These are phyloP conservation scores for Geranium rotundifolium DNA, from an alignment of 345 rosid genomes.

Conservation along the genomic window DNA sequence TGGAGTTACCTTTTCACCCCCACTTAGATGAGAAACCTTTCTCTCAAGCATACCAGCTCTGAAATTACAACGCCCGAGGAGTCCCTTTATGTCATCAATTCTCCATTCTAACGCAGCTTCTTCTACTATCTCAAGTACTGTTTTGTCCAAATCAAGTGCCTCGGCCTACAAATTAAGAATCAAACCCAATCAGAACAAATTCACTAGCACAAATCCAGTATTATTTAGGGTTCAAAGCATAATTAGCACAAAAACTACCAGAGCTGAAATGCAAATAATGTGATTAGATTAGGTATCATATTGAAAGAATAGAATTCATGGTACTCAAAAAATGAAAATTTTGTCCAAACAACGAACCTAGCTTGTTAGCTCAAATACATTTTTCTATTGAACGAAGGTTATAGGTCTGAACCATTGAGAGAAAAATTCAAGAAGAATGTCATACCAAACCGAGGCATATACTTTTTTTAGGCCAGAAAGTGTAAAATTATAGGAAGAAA, in stretches of 20 bases:
- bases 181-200: constrained; percentile 1
- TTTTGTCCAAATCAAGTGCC: constrained; percentile 85
- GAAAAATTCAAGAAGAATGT: too few relatives aligned
- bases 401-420: not conserved
- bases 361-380: too few relatives aligned
- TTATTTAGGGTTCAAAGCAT: not conserved
- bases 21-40: constrained; percentile 81
- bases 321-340: not conserved
- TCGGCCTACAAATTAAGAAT: constrained; percentile 45
- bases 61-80: constrained; percentile 95
- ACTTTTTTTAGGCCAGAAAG: too few relatives aligned
- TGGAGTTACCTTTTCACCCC: constrained; percentile 75
- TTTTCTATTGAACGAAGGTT: not conserved
- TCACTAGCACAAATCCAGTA: not conserved
- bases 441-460: too few relatives aligned
- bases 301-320: not conserved
- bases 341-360: too few relatives aligned
- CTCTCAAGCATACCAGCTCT: constrained; percentile 91
- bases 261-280: not conserved
- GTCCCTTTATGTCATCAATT: constrained; percentile 87
- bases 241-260: not conserved
- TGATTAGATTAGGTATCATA: not conserved
- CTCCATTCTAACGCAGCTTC: constrained; percentile 96
- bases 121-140: constrained; percentile 74
- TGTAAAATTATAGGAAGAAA: too few relatives aligned